phyloP scores from a whole-genome alignment of 208 protist species.

The Trypanosoma avium region DNA sequence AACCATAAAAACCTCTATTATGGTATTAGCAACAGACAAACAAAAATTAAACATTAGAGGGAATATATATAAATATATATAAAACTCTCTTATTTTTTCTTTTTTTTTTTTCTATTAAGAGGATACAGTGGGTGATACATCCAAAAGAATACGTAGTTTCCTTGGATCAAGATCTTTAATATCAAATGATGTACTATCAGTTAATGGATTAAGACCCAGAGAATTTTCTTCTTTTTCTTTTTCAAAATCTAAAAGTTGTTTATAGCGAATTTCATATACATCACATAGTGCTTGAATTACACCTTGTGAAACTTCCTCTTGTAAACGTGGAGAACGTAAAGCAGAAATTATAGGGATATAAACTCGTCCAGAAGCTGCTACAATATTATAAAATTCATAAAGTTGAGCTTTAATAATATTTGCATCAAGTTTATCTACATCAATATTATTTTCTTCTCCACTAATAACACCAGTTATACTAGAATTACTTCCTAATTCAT shows the following conservation, averaged over 20 bases:
- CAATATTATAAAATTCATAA: slow-evolving; percentile 50
- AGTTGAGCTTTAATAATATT: slow-evolving; percentile 17
- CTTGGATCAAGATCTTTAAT: slow-evolving; percentile 47
- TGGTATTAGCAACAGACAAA: no score
- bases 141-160: slow-evolving; percentile 48
- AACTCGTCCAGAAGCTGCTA: slow-evolving; percentile 48
- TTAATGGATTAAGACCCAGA: slow-evolving; percentile 1
- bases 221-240: slow-evolving; percentile 14
- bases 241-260: slow-evolving; percentile 24
- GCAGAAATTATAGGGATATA: slow-evolving; percentile 53
- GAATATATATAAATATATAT: neutral
- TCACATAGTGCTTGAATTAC: slow-evolving; percentile 38
- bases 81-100: neutral
- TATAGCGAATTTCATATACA: slow-evolving; percentile 42
- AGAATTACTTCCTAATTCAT: neutral
- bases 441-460: neutral
- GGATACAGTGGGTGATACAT: neutral
- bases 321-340: slow-evolving; percentile 28
- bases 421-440: slow-evolving; percentile 4
- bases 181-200: neutral
- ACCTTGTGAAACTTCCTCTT: slow-evolving; percentile 25
- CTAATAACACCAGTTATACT: neutral
- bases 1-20: no score
- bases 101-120: slow-evolving; percentile 8
- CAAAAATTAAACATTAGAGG: neutral